These are phyloP conservation scores for Umbellularia californica DNA, from an alignment of 164 flowering plant genomes.

Conservation along the genomic window DNA sequence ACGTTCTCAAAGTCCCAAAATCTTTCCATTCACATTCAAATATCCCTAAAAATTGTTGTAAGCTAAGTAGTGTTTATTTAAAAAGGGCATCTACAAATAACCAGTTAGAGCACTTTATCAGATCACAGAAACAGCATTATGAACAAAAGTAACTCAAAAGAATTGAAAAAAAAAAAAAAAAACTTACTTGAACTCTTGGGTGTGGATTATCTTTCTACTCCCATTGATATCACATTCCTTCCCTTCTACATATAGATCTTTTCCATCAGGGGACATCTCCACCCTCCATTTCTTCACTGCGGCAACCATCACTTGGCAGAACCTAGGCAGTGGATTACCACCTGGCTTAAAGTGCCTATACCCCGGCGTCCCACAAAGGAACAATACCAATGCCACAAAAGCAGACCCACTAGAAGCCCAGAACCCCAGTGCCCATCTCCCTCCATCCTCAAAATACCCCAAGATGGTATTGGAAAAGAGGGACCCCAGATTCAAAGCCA, in stretches of 20 bases:
- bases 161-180: background rate
- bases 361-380: conserved; percentile 60
- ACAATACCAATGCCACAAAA: conserved; percentile 54
- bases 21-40: no score
- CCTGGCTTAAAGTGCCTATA: conserved; percentile 74
- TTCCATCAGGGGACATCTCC: conserved; percentile 31
- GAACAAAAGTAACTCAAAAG: no score
- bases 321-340: conserved; percentile 80
- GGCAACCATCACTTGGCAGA: conserved; percentile 68
- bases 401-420: conserved; percentile 79
- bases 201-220: conserved; percentile 61
- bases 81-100: no score
- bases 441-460: conserved; percentile 78
- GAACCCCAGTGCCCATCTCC: conserved; percentile 85
- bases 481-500: conserved; percentile 81
- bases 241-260: conserved; percentile 38
- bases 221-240: conserved; percentile 35
- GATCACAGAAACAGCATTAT: no score
- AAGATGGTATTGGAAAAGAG: conserved; percentile 83
- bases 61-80: no score
- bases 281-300: conserved; percentile 62
- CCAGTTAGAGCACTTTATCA: no score
- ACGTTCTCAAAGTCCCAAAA: no score
- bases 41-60: no score
- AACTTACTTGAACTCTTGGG: conserved; percentile 74